Percentiles rank a stretch among this genome's conserved stretches.
These are phyloP conservation scores for Venturia pyrina DNA, from an alignment of 2,329 filamentous ascomycete genomes.

Conservation along the genomic window DNA sequence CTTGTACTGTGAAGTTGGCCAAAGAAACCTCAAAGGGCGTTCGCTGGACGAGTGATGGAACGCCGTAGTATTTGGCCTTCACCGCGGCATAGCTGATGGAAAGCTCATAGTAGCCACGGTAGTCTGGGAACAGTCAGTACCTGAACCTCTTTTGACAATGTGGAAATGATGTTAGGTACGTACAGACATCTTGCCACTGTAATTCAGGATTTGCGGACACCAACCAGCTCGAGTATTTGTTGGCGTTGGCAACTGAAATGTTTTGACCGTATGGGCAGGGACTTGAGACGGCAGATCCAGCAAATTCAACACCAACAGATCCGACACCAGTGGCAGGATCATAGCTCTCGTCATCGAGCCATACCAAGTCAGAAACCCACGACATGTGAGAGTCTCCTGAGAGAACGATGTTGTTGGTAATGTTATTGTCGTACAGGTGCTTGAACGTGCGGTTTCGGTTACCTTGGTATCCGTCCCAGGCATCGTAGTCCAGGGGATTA, in stretches of 20 bases:
- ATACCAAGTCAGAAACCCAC: slow-evolving; percentile 42
- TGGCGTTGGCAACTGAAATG: slow-evolving; percentile 43
- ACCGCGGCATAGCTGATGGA: slow-evolving; percentile 47
- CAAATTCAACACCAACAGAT: slow-evolving; percentile 41
- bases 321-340: slow-evolving; percentile 30
- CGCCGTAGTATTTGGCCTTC: slow-evolving; percentile 55
- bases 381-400: slow-evolving; percentile 60
- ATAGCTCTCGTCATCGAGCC: slow-evolving; percentile 33
- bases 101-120: slow-evolving; percentile 63
- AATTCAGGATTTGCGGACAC: slow-evolving; percentile 19
- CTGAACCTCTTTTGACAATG: not conserved
- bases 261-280: slow-evolving; percentile 47
- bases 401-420: slow-evolving; percentile 63
- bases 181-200: slow-evolving; percentile 21
- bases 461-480: slow-evolving; percentile 56
- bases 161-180: not conserved
- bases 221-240: slow-evolving; percentile 36
- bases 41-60: slow-evolving; percentile 48
- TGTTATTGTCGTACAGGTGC: slow-evolving; percentile 56
- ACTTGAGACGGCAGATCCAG: slow-evolving; percentile 52
- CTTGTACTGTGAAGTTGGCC: slow-evolving; percentile 59
- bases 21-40: slow-evolving; percentile 57
- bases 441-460: slow-evolving; percentile 63
- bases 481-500: slow-evolving; percentile 44
- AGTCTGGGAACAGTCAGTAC: slow-evolving; percentile 31